Conservation (phyloP, 192 early-diverging fungal genomes). For the Kickxella alabastrina region DNA sequence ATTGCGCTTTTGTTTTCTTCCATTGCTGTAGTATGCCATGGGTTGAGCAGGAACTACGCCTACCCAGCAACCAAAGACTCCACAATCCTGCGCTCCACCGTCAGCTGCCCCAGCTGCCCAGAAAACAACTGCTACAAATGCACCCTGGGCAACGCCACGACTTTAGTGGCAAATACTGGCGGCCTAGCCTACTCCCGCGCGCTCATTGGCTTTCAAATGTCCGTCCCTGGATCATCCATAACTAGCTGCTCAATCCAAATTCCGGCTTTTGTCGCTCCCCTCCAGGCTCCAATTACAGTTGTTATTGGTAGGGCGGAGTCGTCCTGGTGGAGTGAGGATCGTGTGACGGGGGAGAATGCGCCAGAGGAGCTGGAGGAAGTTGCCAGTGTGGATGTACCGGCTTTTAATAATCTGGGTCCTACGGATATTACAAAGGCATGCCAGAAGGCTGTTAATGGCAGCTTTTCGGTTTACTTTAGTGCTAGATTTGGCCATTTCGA, state of each 20-base stretch:
- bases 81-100: conserved; percentile 43
- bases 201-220: conserved; percentile 38
- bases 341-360: conserved; percentile 30
- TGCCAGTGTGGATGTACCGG: conserved; percentile 24
- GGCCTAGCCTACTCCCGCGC: conserved; percentile 26
- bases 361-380: conserved; percentile 17
- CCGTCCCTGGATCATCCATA: conserved; percentile 14
- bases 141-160: conserved; percentile 31
- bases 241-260: conserved; percentile 34
- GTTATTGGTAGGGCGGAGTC: conserved; percentile 11
- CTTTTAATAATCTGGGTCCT: conserved; percentile 14
- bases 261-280: conserved; percentile 27
- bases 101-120: conserved; percentile 40
- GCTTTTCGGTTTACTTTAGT: conserved; percentile 25
- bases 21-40: no score
- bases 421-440: conserved; percentile 39
- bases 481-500: conserved; percentile 15
- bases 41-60: no score
- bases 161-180: conserved; percentile 29
- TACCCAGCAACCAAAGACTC: conserved; percentile 48
- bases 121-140: conserved; percentile 49
- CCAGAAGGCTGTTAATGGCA: conserved; percentile 18
- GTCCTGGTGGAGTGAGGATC: conserved; percentile 33
- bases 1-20: no score
- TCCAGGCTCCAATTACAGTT: conserved; percentile 17